Conservation (phyloP, 2,329 filamentous ascomycete species). For the Exophiala viscosa region DNA sequence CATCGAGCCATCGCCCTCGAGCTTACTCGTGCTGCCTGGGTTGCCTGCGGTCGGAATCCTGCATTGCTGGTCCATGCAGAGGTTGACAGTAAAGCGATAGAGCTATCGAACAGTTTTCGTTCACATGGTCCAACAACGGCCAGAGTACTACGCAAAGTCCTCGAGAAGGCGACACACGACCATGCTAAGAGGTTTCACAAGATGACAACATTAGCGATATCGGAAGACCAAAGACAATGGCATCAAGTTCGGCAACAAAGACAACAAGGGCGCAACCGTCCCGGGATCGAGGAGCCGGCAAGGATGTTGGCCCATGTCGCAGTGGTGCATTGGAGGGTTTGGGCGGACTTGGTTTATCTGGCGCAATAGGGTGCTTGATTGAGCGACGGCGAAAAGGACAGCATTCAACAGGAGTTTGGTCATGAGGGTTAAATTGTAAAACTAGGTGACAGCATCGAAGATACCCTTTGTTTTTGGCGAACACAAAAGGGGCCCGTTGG, state of each 20-base stretch:
- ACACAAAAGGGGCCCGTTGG: not conserved
- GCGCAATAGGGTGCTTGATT: slow-evolving; percentile 1
- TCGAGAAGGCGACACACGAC: slow-evolving; percentile 32
- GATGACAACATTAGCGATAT: slow-evolving; percentile 43
- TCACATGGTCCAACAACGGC: not conserved
- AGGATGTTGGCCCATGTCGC: slow-evolving; percentile 77
- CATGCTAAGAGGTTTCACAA: slow-evolving; percentile 38
- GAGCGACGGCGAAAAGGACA: not conserved
- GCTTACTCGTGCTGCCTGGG: slow-evolving; percentile 39
- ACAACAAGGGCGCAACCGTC: slow-evolving; percentile 27
- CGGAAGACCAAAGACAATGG: slow-evolving; percentile 38
- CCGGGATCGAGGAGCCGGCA: slow-evolving; percentile 53
- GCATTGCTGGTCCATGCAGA: slow-evolving; percentile 21
- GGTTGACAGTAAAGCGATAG: slow-evolving; percentile 2
- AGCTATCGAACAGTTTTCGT: slow-evolving; percentile 5
- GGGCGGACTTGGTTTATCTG: slow-evolving; percentile 69
- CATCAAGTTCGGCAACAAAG: slow-evolving; percentile 21
- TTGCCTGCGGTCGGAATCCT: slow-evolving; percentile 31
- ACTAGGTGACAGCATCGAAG: not conserved
- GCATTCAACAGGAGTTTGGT: not conserved
- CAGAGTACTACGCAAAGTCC: not conserved
- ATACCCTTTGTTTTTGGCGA: not conserved
- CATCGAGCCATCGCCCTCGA: slow-evolving; percentile 40
- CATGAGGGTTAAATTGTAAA: not conserved
- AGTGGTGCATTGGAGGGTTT: slow-evolving; percentile 85